A percentile compares a stretch with the other conserved stretches of the same genome.
Conservation (phyloP, 2,329 filamentous ascomycete species). For the Aplosporella prunicola region DNA sequence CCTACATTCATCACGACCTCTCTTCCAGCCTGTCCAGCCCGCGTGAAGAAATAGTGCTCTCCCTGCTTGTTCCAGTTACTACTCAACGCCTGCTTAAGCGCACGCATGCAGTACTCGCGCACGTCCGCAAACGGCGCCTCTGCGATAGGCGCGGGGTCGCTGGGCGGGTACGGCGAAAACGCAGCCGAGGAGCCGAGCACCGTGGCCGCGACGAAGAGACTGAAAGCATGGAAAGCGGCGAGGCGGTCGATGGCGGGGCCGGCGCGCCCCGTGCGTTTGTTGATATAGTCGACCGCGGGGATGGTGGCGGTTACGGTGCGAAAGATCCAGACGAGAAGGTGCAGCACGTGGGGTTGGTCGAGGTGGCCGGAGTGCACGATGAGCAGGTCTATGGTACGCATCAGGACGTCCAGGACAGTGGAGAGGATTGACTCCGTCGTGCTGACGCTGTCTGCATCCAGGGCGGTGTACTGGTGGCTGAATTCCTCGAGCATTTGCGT, state of each 20-base stretch:
- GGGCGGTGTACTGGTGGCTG: constrained; percentile 37
- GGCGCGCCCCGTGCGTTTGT: constrained; percentile 23
- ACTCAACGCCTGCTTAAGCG: constrained; percentile 35
- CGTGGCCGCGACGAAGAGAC: constrained; percentile 21
- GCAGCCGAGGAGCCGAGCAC: constrained; percentile 19
- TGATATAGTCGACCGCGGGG: constrained; percentile 39
- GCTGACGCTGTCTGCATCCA: constrained; percentile 29
- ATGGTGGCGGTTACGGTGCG: constrained; percentile 33
- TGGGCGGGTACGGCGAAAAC: constrained; percentile 9
- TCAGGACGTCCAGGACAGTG: constrained; percentile 19
- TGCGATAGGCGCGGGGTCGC: constrained; percentile 13
- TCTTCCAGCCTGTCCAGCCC: constrained; percentile 21
- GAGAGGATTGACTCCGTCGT: constrained; percentile 32
- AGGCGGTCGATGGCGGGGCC: constrained; percentile 21
- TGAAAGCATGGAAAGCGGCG: constrained; percentile 32
- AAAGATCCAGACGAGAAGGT: constrained; percentile 31
- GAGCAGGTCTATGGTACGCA: constrained; percentile 28
- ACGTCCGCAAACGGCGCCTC: constrained; percentile 10
- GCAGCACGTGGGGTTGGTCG: constrained; percentile 30
- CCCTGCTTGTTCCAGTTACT: constrained; percentile 35
- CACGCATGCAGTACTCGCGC: constrained; percentile 26
- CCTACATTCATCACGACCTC: constrained; percentile 34
- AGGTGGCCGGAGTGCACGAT: constrained; percentile 26
- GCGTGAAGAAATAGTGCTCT: constrained; percentile 36
- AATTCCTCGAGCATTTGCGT: constrained; percentile 34